Percentiles rank a stretch among this genome's conserved stretches.
Evolutionary conservation across 495 filamentous ascomycete genomes (phyloP).

Genomic region (Daldinia loculata): DNA sequence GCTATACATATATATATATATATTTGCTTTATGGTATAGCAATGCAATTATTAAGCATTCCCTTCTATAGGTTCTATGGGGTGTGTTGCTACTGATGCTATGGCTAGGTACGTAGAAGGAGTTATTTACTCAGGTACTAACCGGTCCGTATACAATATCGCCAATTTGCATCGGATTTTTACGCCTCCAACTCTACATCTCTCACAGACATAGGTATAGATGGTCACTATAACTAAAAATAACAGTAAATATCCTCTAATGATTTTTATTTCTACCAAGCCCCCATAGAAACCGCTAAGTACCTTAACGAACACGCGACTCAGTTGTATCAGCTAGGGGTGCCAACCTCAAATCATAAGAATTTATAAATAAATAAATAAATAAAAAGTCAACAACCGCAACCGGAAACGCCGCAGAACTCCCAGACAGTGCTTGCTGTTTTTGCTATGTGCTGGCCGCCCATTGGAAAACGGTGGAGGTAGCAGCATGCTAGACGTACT

Average conservation of each 20-base stretch:
- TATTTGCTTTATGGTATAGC: neutral
- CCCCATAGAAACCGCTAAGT: neutral
- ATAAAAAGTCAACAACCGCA: neutral
- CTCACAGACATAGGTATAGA: no score
- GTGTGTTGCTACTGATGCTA: neutral
- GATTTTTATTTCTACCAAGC: neutral
- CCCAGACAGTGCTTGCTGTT: slow-evolving; percentile 4
- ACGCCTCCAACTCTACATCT: no score
- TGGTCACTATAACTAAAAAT: no score
- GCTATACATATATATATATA: neutral
- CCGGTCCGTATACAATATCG: no score
- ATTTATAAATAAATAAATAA: neutral
- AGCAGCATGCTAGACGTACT: neutral
- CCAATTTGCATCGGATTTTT: no score
- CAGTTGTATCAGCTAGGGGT: neutral
- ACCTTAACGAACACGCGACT: neutral
- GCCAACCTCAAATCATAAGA: neutral
- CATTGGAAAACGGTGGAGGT: neutral
- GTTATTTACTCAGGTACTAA: no score
- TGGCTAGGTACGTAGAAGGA: neutral
- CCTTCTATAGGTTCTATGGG: neutral
- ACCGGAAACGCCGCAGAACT: slow-evolving; percentile 7
- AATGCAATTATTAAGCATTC: neutral
- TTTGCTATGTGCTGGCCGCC: neutral
- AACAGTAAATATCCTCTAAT: neutral